Base-by-base conservation (phyloP, 768 basidiomycete species). In the Boletus reticulatus region DNA sequence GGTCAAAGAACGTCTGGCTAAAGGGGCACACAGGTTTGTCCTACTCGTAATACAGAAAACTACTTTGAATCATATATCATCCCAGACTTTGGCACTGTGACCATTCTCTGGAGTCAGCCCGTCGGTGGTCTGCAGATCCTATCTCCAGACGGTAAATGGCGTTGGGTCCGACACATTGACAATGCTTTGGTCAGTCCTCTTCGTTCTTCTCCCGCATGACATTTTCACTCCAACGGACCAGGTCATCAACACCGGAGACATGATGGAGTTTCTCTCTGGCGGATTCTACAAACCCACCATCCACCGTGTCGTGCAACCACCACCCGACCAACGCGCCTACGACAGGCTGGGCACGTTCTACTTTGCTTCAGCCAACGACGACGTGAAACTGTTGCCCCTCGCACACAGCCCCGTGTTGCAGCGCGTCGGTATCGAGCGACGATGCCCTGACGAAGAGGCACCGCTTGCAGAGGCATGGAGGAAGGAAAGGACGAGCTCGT, bases 171-270 rank as follows among this genome's bases (percentile, higher is more conserved):
- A 45, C 82, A 84, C 55, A 74, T 84, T 13, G 80, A 82, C 17
- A 81, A 84, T 57, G 82, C 81, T 0, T 65, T 85, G 13, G 82
- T 84, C 50, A 22, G 74, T 56, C 29, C 11, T 16, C 36, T 7
- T 11, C 6, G 12, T 14, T 12, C 14, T n/a, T 13, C 14, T 14
- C 5, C 24, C 42, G 19, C 19, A 20, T 22, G 13, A 24, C 14
- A 36, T 27, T 17, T 17, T 50, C 6, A 54, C 27, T 16, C 19
- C 32, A 45, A 14, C 29, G n/a, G 29, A 37, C 12, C 29, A 85
- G 84, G 76, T 83, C 13, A 73, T 87, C 46, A 85, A 85, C 53
- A 77, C 79, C 0, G 84, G 84, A 14, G 84, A 85, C 53, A 77
- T 78, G 13, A 68, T 86, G 60, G 78, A 82, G 46, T 81, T 84